Evolutionary conservation across 768 basidiomycete species (phyloP), one percentile per base, ranked within the genome.

Genomic region (Steccherinum ochraceum): DNA sequence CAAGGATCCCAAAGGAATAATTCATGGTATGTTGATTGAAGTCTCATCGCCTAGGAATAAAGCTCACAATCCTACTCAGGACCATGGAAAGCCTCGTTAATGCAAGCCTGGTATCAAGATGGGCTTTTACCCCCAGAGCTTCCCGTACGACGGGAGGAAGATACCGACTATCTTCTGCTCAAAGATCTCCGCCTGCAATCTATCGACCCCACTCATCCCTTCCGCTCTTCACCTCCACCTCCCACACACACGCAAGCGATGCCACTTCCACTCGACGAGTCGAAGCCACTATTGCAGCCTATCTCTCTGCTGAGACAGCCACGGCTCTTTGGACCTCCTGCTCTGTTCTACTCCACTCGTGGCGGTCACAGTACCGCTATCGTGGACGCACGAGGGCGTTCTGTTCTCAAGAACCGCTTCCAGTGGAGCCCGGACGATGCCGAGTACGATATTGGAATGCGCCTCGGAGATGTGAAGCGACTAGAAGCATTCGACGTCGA

Each of bases 21-120:
- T 90, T 24, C 89, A 89, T 67, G 89, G 89, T 88, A 40, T 41
- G 45, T 40, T 21, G 35, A 12, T 19, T 45, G 40, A 24, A 24
- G 20, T 43, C 20, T 20, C 30, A 39, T 16, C 11, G 50, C 46
- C 60, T 60, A n/a, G 35, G 35, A 11, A n/a, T n/a, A n/a, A n/a
- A n/a, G n/a, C n/a, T n/a, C n/a, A n/a, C n/a, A n/a, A n/a, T 20
- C 43, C 43, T 54, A 35, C 46, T 13, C 52, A 91, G 89, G 90
- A 27, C 90, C 89, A 19, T 92, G 90, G 90, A 89, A 87, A 61
- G 75, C 86, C n/a, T 78, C 81, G 20, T 72, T 91, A 43, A 93
- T 93, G 89, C 89, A 92, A 61, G 78, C 83, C 3, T 93, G 89
- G 89, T 90, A 87, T 61, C 87, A 85, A 60, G 90, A 93, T 54